Conservation (phyloP, 73 alveolate species). For the Symbiodinium pilosum region DNA sequence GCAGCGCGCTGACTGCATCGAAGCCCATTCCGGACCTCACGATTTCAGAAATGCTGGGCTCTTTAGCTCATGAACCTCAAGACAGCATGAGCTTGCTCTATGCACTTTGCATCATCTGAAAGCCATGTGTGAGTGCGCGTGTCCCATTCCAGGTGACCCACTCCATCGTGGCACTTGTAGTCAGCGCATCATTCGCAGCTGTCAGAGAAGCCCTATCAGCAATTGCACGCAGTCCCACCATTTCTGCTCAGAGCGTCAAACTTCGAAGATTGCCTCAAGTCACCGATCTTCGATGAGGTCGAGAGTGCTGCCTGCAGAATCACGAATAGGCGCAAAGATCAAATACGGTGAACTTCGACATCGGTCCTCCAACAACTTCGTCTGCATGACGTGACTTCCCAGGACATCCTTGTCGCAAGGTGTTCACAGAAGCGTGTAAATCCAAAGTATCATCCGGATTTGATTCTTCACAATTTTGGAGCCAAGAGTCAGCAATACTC, state of each 20-base stretch:
- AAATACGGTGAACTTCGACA: background rate
- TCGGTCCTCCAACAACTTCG: conserved; percentile 53
- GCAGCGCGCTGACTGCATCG: background rate
- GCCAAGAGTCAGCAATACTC: conserved; percentile 67
- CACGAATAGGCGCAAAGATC: no score
- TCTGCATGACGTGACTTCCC: conserved; percentile 73
- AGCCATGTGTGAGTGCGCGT: no score
- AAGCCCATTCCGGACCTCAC: background rate
- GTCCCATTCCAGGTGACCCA: background rate
- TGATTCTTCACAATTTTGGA: background rate
- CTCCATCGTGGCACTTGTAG: conserved; percentile 82
- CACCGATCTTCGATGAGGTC: conserved; percentile 76
- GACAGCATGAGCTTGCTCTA: no score
- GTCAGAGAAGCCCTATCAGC: conserved; percentile 52
- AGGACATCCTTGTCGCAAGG: conserved; percentile 41
- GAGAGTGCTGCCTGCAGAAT: conserved; percentile 58
- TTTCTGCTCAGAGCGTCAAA: background rate
- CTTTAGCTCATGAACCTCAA: no score
- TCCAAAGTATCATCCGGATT: background rate
- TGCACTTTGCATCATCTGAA: no score
- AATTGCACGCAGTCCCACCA: background rate
- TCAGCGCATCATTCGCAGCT: conserved; percentile 71
- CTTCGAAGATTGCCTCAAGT: conserved; percentile 5
- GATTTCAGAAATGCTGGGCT: background rate
- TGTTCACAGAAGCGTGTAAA: background rate